phyloP scores from a whole-genome alignment of 106 monocot genomes.

The Dioscorea dumetorum region DNA sequence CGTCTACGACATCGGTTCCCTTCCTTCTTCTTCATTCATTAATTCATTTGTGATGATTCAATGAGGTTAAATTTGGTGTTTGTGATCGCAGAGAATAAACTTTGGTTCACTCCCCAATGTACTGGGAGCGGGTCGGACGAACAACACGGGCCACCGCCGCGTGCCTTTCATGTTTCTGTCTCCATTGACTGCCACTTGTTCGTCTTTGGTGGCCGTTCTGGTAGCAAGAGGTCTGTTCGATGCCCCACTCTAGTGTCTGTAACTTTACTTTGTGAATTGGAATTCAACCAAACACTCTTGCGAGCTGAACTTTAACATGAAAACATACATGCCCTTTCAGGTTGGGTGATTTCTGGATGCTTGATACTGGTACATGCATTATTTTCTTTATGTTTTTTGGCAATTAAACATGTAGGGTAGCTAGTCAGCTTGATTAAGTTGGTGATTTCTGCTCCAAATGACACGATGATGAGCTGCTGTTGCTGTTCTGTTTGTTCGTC shows the following conservation, averaged over 20 bases:
- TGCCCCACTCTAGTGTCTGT: too few species aligned
- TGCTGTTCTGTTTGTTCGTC: too few species aligned
- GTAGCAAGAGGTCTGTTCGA: slow-evolving; percentile 53
- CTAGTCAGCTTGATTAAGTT: too few species aligned
- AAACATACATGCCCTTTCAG: slow-evolving; percentile 33
- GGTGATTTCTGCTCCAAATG: too few species aligned
- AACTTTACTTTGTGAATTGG: too few species aligned
- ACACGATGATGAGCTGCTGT: too few species aligned
- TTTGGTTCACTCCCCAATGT: slow-evolving; percentile 90
- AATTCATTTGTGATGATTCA: not conserved
- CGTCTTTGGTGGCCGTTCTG: slow-evolving; percentile 82
- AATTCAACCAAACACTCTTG: too few species aligned
- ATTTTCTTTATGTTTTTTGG: too few species aligned
- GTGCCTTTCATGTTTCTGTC: slow-evolving; percentile 88
- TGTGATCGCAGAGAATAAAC: slow-evolving; percentile 57
- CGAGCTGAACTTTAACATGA: too few species aligned
- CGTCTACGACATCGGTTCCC: slow-evolving; percentile 64
- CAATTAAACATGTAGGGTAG: too few species aligned
- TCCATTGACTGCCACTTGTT: slow-evolving; percentile 93
- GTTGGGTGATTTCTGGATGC: slow-evolving; percentile 99
- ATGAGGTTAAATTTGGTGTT: not conserved
- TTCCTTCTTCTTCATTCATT: not conserved
- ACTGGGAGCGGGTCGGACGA: slow-evolving; percentile 66
- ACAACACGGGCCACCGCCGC: slow-evolving; percentile 56
- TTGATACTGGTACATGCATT: slow-evolving; percentile 99